These are phyloP conservation scores for Populus simonii DNA, from an alignment of 345 rosid genomes.

Conservation along the genomic window DNA sequence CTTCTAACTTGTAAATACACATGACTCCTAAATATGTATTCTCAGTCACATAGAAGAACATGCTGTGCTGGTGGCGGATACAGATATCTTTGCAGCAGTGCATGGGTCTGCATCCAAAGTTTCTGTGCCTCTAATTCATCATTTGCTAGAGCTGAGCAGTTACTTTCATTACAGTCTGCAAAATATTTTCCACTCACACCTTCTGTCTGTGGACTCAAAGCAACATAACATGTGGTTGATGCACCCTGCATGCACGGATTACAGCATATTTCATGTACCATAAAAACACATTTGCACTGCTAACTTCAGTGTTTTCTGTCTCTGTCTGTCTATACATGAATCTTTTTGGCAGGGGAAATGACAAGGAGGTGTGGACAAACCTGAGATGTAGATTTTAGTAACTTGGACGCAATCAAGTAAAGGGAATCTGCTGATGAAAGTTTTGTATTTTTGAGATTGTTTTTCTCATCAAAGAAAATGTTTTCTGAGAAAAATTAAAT, in stretches of 20 bases:
- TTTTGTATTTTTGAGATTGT: neutral
- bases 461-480: neutral
- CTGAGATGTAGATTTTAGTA: conserved; percentile 76
- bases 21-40: neutral
- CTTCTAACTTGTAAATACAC: neutral
- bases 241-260: conserved; percentile 59
- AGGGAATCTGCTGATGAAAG: conserved; percentile 67
- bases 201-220: conserved; percentile 59
- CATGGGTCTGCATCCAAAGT: conserved; percentile 59
- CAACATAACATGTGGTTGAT: conserved; percentile 87
- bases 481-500: neutral
- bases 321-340: neutral
- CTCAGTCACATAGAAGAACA: neutral
- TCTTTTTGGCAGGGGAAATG: neutral
- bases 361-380: conserved; percentile 31
- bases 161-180: conserved; percentile 77
- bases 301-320: neutral
- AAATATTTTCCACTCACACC: conserved; percentile 74
- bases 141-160: conserved; percentile 67
- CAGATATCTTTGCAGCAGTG: conserved; percentile 44
- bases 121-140: conserved; percentile 61
- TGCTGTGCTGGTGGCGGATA: conserved; percentile 14
- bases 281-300: neutral
- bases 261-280: too few relatives aligned
- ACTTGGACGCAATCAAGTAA: conserved; percentile 81